Percentiles rank a stretch among this genome's conserved stretches.
These are phyloP conservation scores for Paraurostyla sp. DNA, from an alignment of 73 alveolate genomes.

Conservation along the genomic window DNA sequence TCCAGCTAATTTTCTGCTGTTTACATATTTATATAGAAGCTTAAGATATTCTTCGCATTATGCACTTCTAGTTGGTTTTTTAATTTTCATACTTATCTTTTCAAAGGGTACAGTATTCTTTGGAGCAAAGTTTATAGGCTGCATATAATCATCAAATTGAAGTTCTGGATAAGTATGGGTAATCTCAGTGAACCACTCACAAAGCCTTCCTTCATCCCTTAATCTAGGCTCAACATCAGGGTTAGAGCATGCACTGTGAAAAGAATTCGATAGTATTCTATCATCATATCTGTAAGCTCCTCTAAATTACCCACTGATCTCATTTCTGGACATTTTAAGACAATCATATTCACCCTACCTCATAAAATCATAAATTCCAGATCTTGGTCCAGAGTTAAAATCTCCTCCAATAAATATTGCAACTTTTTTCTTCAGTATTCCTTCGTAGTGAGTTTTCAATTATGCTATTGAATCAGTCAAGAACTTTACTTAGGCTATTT, in stretches of 20 bases:
- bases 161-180: neutral
- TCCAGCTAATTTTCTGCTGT: neutral
- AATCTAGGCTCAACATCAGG: neutral
- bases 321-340: neutral
- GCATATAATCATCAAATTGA: neutral
- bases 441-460: neutral
- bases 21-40: neutral
- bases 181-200: conserved; percentile 9
- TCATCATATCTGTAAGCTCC: neutral
- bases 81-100: neutral
- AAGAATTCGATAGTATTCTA: neutral
- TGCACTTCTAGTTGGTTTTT: neutral
- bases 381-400: conserved; percentile 28
- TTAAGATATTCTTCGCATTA: neutral
- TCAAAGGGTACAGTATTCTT: neutral
- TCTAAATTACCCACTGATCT: neutral
- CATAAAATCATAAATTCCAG: conserved; percentile 46
- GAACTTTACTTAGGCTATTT: neutral
- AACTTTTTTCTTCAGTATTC: neutral
- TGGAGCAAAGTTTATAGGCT: neutral
- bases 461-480: conserved; percentile 15
- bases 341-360: conserved; percentile 46
- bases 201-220: neutral
- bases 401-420: conserved; percentile 9
- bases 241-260: neutral